Evolutionary conservation across 2,329 filamentous ascomycete species (phyloP), one percentile per base, ranked within the genome.

Genomic region (Penicillium sp.): DNA sequence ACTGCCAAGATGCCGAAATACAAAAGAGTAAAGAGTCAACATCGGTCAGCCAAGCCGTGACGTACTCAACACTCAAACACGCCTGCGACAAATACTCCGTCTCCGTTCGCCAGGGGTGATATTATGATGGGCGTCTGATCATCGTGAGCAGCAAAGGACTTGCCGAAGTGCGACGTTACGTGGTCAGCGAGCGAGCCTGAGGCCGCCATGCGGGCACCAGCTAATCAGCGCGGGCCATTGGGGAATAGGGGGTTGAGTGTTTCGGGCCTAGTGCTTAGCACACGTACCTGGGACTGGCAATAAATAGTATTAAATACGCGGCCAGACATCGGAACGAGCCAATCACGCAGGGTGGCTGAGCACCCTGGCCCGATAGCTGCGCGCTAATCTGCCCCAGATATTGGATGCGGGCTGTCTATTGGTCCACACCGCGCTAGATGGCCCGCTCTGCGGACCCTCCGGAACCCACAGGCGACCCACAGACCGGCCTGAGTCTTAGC

Each of bases 321-420:
- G 21, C 43, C 21, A n/a, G 40, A 54, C 28, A 33, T 30, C 20
- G 11, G n/a, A n/a, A 6, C 1, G 2, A 9, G 33, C 52, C 52
- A 55, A 48, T 48, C 23, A 55, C 14, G 16, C 5, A 48, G 43
- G 21, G 52, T 55, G 52, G 45, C 45, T 47, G 30, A 48, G 52
- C 52, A 18, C 8, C 30, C 45, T 43, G 40, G 4, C 33, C 42
- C 2, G 2, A 28, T 7, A 23, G n/a, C 30, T 6, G 21, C 21
- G 50, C 50, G 40, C 50, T 45, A 38, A 53, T 47, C 40, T 5
- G 40, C 40, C 18, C 40, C 40, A 43, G 18, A 9, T 9, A 18
- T 18, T 1, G 5, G 12, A 12, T 5, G 3, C 18, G n/a, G 18
- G 40, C 40, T 7, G 18, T 7, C 20, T 11, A 43, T 43, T 43